Evolutionary conservation across 2,329 filamentous ascomycete genomes (phyloP).

Genomic region (Talaromyces sp.): DNA sequence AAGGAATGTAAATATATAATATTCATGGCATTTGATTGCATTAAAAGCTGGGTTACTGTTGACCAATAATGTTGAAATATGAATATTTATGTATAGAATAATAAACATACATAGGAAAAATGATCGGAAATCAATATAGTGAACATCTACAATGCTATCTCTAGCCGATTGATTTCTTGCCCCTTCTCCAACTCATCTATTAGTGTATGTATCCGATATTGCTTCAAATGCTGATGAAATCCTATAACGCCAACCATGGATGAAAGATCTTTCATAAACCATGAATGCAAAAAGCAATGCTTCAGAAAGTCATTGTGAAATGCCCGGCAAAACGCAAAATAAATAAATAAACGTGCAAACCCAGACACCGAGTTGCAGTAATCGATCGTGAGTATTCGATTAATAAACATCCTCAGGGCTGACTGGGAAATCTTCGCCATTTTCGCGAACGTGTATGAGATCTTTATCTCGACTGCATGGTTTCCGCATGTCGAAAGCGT

Average conservation of each 20-base stretch:
- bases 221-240: background rate
- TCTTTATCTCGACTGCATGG: constrained; percentile 75
- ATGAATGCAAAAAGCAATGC: background rate
- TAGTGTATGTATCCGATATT: background rate
- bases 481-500: constrained; percentile 97
- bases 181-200: background rate
- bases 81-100: background rate
- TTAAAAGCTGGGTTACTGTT: background rate
- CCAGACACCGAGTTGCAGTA: background rate
- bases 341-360: no score
- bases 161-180: background rate
- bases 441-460: constrained; percentile 68
- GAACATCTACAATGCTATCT: background rate
- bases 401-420: constrained; percentile 72
- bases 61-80: background rate
- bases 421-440: constrained; percentile 76
- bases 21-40: background rate
- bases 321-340: background rate
- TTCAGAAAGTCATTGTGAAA: no score
- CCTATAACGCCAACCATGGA: background rate
- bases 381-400: background rate
- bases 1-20: background rate
- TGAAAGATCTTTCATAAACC: background rate
- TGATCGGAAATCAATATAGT: background rate
- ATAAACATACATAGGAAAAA: background rate